Conservation (phyloP, 2,329 filamentous ascomycete genomes). For the Trichoderma sp. region DNA sequence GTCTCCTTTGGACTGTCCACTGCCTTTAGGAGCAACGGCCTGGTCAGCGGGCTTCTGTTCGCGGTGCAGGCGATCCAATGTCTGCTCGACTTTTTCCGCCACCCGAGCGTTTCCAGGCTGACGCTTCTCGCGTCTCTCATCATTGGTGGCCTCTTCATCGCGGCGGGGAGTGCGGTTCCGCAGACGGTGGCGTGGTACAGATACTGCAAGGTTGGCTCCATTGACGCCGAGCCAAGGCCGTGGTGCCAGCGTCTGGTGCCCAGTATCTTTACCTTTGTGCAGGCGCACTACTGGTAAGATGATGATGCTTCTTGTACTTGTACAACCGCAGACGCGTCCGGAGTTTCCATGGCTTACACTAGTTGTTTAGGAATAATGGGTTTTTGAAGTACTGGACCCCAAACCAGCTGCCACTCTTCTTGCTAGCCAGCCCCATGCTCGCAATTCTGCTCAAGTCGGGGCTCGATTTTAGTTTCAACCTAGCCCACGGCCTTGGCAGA, state of each 20-base stretch:
- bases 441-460: conserved; percentile 63
- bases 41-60: conserved; percentile 79
- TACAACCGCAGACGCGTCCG: background rate
- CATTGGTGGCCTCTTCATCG: conserved; percentile 68
- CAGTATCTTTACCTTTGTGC: conserved; percentile 90
- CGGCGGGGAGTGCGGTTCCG: conserved; percentile 67
- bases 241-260: conserved; percentile 79
- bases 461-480: conserved; percentile 39
- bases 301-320: conserved; percentile 17
- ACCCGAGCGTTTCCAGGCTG: conserved; percentile 42
- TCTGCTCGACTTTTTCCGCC: conserved; percentile 32
- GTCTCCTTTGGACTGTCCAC: conserved; percentile 71
- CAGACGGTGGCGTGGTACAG: conserved; percentile 73
- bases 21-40: conserved; percentile 79
- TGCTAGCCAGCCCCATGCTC: conserved; percentile 79
- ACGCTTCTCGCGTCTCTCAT: conserved; percentile 60
- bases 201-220: conserved; percentile 57
- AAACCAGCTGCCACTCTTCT: conserved; percentile 83
- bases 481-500: conserved; percentile 24
- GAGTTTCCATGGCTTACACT: background rate
- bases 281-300: conserved; percentile 84
- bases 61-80: conserved; percentile 58
- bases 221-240: conserved; percentile 49
- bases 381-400: conserved; percentile 88
- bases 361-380: conserved; percentile 71